Percentiles rank a stretch among this genome's conserved stretches.
Evolutionary conservation across 169 alveolate species (phyloP).

Genomic region (Miamiensis avidus): DNA sequence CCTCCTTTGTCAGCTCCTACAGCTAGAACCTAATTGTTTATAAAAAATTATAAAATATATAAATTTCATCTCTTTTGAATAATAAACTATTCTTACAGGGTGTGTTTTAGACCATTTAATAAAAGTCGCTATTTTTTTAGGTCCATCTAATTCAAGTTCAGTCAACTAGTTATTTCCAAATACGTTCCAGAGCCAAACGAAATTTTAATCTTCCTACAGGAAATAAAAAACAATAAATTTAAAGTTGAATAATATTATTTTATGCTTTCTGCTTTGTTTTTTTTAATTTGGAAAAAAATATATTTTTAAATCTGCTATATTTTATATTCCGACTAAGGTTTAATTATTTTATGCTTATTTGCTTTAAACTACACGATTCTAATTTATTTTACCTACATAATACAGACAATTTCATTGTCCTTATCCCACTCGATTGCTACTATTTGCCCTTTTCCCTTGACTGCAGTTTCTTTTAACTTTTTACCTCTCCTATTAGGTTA

Average conservation of each 20-base stretch:
- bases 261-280: background rate
- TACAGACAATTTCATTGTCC: constrained; percentile 84
- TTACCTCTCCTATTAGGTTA: constrained; percentile 79
- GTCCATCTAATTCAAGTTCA: constrained; percentile 57
- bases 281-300: constrained; percentile 42
- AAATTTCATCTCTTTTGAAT: too few species aligned
- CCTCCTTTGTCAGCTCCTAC: constrained; percentile 89
- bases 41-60: too few species aligned
- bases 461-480: constrained; percentile 64
- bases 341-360: background rate
- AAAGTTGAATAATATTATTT: background rate
- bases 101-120: constrained; percentile 80
- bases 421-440: constrained; percentile 81
- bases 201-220: constrained; percentile 47
- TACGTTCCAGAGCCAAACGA: constrained; percentile 61
- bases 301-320: constrained; percentile 32
- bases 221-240: background rate
- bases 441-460: constrained; percentile 64
- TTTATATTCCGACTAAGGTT: background rate
- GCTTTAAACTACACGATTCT: constrained; percentile 11
- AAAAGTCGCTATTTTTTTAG: constrained; percentile 71
- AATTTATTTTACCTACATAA: constrained; percentile 55
- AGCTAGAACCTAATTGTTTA: constrained; percentile 47
- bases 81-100: constrained; percentile 33
- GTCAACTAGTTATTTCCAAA: constrained; percentile 46